Evolutionary conservation across 2,329 filamentous ascomycete species (phyloP).

Genomic region (Mycogone perniciosa): DNA sequence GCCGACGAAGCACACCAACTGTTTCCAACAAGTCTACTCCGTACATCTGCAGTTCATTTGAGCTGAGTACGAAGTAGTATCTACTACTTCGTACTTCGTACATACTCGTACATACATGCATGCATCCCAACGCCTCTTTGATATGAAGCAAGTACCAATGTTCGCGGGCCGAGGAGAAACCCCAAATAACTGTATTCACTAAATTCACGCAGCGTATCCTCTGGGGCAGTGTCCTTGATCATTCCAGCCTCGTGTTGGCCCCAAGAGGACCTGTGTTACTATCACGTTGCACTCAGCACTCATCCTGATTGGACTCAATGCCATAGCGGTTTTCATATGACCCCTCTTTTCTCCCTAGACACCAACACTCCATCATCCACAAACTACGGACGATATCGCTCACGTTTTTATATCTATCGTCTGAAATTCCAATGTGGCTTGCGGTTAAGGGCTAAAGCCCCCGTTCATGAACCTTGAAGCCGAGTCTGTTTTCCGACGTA

Average conservation of each 20-base stretch:
- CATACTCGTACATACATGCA: constrained; percentile 1
- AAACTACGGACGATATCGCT: background rate
- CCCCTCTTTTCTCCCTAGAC: background rate
- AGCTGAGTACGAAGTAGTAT: no score
- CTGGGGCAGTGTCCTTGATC: no score
- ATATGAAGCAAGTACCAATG: no score
- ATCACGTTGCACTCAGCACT: constrained; percentile 8
- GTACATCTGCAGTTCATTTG: no score
- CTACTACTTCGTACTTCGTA: background rate
- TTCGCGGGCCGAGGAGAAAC: no score
- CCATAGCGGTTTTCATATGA: background rate
- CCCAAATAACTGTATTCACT: no score
- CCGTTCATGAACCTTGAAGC: background rate
- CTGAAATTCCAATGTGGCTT: background rate
- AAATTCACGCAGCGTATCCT: no score
- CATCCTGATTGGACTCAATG: constrained; percentile 9
- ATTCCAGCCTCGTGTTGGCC: no score
- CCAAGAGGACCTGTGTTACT: constrained; percentile 2
- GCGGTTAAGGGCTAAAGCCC: constrained; percentile 6
- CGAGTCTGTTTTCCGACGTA: background rate
- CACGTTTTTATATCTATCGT: background rate
- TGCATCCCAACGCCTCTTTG: no score
- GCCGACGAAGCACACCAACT: no score
- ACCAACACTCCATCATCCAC: background rate
- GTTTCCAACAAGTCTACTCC: no score